Base-by-base conservation (phyloP, 2,329 filamentous ascomycete genomes). In the Botryotinia convoluta region DNA sequence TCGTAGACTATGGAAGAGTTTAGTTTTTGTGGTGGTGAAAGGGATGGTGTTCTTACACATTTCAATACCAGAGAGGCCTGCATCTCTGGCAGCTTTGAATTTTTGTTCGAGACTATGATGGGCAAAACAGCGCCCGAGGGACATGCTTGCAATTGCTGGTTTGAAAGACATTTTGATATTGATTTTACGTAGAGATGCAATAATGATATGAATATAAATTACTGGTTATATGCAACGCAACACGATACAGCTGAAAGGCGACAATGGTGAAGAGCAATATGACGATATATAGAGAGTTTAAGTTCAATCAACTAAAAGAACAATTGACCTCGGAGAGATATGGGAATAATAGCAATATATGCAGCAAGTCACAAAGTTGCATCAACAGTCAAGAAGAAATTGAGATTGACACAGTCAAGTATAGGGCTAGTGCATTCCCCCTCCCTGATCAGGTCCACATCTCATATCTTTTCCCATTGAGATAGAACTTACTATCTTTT, bases 101-200 rank as follows among this genome's bases (percentile, higher is more conserved):
- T 94, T 95, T 79, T 87, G 83, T 1, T 85, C 82, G 35, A 95
- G 85, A 42, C 85, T 84, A 81, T 95, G 93, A 26, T 57, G 48
- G 10, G 71, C 71, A 22, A 51, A 72, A 39, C 71, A 72, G n/a
- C 71, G 71, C 32, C 93, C 93, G 2, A 95, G 86, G 65, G 92
- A 95, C 87, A 94, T 93, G 77, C 92, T 92, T 73, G 90, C 91
- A 79, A 95, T 94, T 64, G 87, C 91, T 77, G 91, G 87, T 77
- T 85, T 86, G 81, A 86, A 90, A 75, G 86, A 80, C 86, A 88
- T 51, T n/a, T 54, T 88, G 35, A 59, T 74, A 35, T 26, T 16
- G 10, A 5, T 22, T 42, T n/a, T 57, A 39, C 9, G 35, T 22
- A 14, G 14, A 20, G 14, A 42, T 57, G 35, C 16, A 7, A 26